Evolutionary conservation across 2,329 filamentous ascomycete species (phyloP), one percentile per base, ranked within the genome.

Genomic region (Penicillium fuscoglaucum): DNA sequence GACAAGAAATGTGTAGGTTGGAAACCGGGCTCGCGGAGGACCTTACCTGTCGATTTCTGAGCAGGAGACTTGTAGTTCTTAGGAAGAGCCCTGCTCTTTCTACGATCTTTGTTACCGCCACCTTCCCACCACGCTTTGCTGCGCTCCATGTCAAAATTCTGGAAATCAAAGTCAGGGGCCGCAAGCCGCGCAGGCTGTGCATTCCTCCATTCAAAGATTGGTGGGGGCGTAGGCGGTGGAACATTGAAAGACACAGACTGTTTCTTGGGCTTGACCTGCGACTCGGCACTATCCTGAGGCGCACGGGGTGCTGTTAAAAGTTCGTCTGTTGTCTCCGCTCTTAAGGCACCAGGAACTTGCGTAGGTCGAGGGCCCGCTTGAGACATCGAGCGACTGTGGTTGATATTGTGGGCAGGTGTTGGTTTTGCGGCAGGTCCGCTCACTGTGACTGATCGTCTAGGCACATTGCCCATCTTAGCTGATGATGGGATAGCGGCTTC

Each of bases 121-220:
- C 81, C 80, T 70, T 96, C 91, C 91, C 91, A 95, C 91, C 91
- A 96, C 1, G 90, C 79, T 64, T 83, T 83, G 61, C 80, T 80
- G 61, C 78, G 82, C 43, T 86, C 84, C 31, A 68, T 66, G 37
- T 74, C 69, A 17, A 73, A 59, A 21, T 78, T 74, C 57, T 81
- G 79, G 33, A 90, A 81, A 58, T 90, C 84, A 31, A 91, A 80
- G 51, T 90, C 75, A 1, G 79, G 71, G 1, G 83, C 82, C 0
- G 80, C 79, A 4, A 91, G 76, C 8, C 82, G 83, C 35, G 87
- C 88, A 35, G 87, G 80, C 0, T 83, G 84, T 8, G 83, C 87
- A 67, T 86, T 86, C 70, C 84, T 87, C 89, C 89, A 92, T 70
- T 93, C 90, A 19, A 74, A 74, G 28, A 78, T 66, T 7, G 77